phyloP scores from a whole-genome alignment of 306 rosid genomes.

The Quercus parvula region DNA sequence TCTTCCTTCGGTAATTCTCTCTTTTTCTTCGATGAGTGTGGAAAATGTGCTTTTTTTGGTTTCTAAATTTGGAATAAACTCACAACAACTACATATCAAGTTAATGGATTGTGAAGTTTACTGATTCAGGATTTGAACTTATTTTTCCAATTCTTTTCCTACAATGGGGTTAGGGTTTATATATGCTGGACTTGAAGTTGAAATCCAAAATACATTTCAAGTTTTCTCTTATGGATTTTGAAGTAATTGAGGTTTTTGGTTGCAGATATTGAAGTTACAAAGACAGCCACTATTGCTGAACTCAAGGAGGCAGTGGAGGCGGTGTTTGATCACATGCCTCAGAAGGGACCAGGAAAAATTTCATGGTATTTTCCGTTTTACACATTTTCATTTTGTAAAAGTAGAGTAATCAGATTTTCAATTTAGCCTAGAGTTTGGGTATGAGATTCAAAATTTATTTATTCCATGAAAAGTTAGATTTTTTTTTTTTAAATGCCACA shows the following conservation, averaged over 20 bases:
- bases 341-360: constrained; percentile 65
- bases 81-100: not conserved
- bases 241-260: constrained; percentile 20
- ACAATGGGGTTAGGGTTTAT: not conserved
- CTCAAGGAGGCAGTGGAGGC: constrained; percentile 69
- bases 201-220: not conserved
- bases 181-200: not conserved
- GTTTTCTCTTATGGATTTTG: constrained; percentile 7
- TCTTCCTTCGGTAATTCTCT: constrained; percentile 59
- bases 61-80: not conserved
- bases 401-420: not conserved
- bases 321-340: constrained; percentile 66
- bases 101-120: not conserved
- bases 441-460: not conserved
- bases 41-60: not conserved
- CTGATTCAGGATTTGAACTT: not conserved
- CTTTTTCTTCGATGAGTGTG: not conserved
- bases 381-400: not conserved
- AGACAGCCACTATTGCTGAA: constrained; percentile 62
- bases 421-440: not conserved
- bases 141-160: not conserved
- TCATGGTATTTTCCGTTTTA: constrained; percentile 57
- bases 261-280: constrained; percentile 63
- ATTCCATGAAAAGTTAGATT: not conserved
- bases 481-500: not conserved